These are phyloP conservation scores for Colletotrichum sp. DNA, from an alignment of 2,329 filamentous ascomycete species.

Conservation along the genomic window DNA sequence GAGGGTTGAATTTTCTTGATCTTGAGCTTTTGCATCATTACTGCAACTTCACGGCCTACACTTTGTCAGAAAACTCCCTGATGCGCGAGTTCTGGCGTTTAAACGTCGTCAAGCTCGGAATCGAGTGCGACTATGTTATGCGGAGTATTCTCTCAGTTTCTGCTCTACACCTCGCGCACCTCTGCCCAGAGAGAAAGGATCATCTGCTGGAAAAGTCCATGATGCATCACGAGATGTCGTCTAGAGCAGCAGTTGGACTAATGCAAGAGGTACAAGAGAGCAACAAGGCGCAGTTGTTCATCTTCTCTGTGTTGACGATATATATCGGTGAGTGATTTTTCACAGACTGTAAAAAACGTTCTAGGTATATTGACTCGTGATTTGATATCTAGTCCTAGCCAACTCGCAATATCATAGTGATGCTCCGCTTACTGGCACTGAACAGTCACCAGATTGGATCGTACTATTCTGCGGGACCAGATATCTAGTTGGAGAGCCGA, in stretches of 20 bases:
- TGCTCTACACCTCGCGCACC: slow-evolving; percentile 51
- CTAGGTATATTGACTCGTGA: background rate
- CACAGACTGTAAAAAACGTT: too few species aligned
- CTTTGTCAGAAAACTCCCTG: slow-evolving; percentile 44
- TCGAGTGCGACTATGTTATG: slow-evolving; percentile 52
- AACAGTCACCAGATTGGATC: slow-evolving; percentile 24
- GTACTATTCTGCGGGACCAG: slow-evolving; percentile 20
- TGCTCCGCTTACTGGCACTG: background rate
- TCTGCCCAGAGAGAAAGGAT: slow-evolving; percentile 22
- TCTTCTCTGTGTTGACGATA: slow-evolving; percentile 21
- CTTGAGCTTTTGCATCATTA: slow-evolving; percentile 60
- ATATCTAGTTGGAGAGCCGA: slow-evolving; percentile 10
- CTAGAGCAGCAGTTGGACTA: slow-evolving; percentile 28
- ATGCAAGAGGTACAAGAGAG: slow-evolving; percentile 24
- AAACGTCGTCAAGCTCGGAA: slow-evolving; percentile 50
- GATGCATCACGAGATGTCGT: slow-evolving; percentile 33
- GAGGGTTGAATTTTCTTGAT: slow-evolving; percentile 43
- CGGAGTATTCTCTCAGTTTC: slow-evolving; percentile 52
- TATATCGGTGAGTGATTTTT: slow-evolving; percentile 5
- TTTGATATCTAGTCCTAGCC: background rate
- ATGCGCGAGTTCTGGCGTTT: slow-evolving; percentile 51
- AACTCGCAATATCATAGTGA: slow-evolving; percentile 16
- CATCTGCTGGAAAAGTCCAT: slow-evolving; percentile 19
- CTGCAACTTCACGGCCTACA: slow-evolving; percentile 51
- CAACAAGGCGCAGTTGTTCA: slow-evolving; percentile 19